A percentile compares a stretch with the other conserved stretches of the same genome.
Conservation (phyloP, 1,139 yeast species). For the Magnusiomyces clavatus region DNA sequence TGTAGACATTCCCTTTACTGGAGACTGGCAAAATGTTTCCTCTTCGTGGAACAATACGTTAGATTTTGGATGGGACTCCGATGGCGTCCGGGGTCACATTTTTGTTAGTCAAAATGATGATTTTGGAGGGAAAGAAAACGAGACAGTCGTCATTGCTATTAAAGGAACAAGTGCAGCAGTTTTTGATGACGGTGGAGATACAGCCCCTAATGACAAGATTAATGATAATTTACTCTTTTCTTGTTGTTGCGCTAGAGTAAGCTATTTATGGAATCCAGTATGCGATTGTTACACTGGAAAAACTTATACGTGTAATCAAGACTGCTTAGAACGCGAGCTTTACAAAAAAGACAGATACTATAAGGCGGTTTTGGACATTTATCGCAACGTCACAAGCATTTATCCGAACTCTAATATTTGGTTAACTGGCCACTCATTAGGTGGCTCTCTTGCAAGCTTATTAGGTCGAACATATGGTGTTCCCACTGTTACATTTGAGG, state of each 20-base stretch:
- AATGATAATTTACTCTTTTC: conserved; percentile 87
- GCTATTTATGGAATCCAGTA: conserved; percentile 89
- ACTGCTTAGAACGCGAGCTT: conserved; percentile 73
- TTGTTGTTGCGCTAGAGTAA: conserved; percentile 93
- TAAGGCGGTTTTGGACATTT: conserved; percentile 70
- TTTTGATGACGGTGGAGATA: conserved; percentile 66
- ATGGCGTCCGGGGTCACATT: conserved; percentile 85
- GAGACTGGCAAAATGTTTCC: conserved; percentile 85
- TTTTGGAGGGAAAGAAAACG: neutral
- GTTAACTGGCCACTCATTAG: conserved; percentile 94
- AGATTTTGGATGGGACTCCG: conserved; percentile 76
- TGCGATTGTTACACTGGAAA: conserved; percentile 82
- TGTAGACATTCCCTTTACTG: conserved; percentile 64
- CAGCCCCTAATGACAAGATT: conserved; percentile 69
- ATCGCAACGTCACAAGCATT: conserved; percentile 55
- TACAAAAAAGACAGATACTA: conserved; percentile 73
- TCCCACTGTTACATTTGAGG: conserved; percentile 85
- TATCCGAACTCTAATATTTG: conserved; percentile 73
- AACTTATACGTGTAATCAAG: conserved; percentile 83
- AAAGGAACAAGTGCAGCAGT: conserved; percentile 94
- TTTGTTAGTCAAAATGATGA: conserved; percentile 55
- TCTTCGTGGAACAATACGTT: conserved; percentile 42
- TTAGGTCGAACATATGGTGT: conserved; percentile 84
- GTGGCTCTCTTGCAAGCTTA: conserved; percentile 79
- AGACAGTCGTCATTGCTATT: conserved; percentile 66